Conservation (phyloP, 495 filamentous ascomycete species). For the Hyaloscypha variabilis region DNA sequence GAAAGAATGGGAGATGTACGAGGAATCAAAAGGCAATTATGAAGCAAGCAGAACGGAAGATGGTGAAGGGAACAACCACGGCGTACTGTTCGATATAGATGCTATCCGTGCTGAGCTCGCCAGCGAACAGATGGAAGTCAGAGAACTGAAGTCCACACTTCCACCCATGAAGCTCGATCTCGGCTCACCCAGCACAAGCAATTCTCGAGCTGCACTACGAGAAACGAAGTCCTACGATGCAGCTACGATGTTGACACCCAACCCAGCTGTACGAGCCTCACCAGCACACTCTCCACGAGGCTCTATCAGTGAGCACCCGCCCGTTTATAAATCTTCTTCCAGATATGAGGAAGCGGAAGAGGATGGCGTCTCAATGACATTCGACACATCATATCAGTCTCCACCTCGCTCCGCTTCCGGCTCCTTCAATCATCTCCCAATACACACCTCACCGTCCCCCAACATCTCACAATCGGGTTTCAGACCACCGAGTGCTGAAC, state of each 20-base stretch:
- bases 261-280: conserved; percentile 35
- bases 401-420: conserved; percentile 19
- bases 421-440: conserved; percentile 30
- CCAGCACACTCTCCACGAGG: conserved; percentile 30
- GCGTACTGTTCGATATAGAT: conserved; percentile 92
- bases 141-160: conserved; percentile 83
- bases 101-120: conserved; percentile 88
- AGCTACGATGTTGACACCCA: conserved; percentile 59
- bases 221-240: conserved; percentile 69
- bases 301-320: conserved; percentile 32
- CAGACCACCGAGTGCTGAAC: conserved; percentile 29
- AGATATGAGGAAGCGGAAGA: conserved; percentile 28
- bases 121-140: conserved; percentile 64
- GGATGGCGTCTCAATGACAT: conserved; percentile 69
- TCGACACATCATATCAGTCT: conserved; percentile 63
- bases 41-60: conserved; percentile 39
- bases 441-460: conserved; percentile 3
- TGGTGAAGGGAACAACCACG: conserved; percentile 48
- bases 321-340: conserved; percentile 26
- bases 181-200: conserved; percentile 37
- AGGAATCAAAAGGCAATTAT: conserved; percentile 49
- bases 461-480: conserved; percentile 11
- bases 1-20: conserved; percentile 95
- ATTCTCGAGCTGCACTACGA: conserved; percentile 71
- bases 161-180: conserved; percentile 85